phyloP scores from a whole-genome alignment of 108 stramenopile species.

The Nitzschia inconspicua region DNA sequence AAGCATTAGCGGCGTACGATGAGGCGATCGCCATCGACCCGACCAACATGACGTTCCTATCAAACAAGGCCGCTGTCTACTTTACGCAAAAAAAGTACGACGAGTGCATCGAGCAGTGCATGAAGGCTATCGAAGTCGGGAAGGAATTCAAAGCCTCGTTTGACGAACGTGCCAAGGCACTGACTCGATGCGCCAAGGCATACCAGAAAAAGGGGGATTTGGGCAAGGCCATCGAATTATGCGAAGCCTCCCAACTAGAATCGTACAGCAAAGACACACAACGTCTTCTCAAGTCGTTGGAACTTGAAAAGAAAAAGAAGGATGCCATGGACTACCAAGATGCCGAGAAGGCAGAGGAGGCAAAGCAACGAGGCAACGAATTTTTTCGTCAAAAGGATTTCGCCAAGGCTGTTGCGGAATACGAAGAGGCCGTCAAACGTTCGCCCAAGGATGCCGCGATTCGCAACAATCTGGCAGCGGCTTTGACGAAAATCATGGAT shows the following conservation, averaged over 20 bases:
- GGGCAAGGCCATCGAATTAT: constrained; percentile 87
- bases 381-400: constrained; percentile 89
- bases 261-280: constrained; percentile 85
- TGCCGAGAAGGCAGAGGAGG: constrained; percentile 95
- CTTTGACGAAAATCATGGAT: constrained; percentile 95
- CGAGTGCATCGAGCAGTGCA: constrained; percentile 78
- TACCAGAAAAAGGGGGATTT: constrained; percentile 90
- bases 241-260: constrained; percentile 86
- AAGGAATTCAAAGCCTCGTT: constrained; percentile 87
- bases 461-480: constrained; percentile 96
- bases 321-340: constrained; percentile 88
- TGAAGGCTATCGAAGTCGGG: constrained; percentile 89
- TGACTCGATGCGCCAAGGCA: constrained; percentile 90
- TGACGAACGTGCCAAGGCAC: constrained; percentile 94
- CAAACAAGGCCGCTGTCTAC: constrained; percentile 97
- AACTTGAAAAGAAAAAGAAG: constrained; percentile 92
- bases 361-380: constrained; percentile 97
- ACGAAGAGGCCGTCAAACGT: constrained; percentile 97
- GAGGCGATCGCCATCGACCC: constrained; percentile 96
- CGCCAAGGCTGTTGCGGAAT: constrained; percentile 80
- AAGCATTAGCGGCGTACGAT: constrained; percentile 95
- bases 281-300: constrained; percentile 90
- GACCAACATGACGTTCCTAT: constrained; percentile 92
- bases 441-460: constrained; percentile 96
- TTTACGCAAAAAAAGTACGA: constrained; percentile 92